Percentiles rank a stretch among this genome's conserved stretches.
Evolutionary conservation across 176 grass and related monocot genomes (phyloP).

Genomic region (Eragrostis nindensis): DNA sequence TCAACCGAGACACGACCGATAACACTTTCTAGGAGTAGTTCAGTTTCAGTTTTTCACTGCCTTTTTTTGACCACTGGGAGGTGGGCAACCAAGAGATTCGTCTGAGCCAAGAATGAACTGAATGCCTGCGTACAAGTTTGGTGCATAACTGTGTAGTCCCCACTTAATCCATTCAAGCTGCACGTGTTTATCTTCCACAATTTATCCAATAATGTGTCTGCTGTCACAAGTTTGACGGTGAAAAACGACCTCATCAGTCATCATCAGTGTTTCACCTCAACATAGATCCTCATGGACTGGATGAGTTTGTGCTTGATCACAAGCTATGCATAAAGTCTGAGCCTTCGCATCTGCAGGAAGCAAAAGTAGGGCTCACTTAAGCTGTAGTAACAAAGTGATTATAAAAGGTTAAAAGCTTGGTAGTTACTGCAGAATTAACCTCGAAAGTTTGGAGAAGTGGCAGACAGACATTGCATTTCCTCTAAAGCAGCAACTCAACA

Average conservation of each 20-base stretch:
- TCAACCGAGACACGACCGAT: not conserved
- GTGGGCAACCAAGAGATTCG: not conserved
- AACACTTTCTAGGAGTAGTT: not conserved
- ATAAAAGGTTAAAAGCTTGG: conserved; percentile 22
- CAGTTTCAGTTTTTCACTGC: not conserved
- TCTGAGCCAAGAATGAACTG: conserved; percentile 33
- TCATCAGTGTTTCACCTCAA: no score
- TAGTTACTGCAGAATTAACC: conserved; percentile 30
- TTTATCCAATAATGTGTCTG: conserved; percentile 27
- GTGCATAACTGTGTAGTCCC: conserved; percentile 10
- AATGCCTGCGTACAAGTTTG: conserved; percentile 47
- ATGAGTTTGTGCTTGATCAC: conserved; percentile 4
- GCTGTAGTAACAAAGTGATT: not conserved
- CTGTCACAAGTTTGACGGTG: conserved; percentile 25
- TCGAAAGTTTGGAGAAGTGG: conserved; percentile 37
- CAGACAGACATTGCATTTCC: conserved; percentile 35
- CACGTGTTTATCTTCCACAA: conserved; percentile 11
- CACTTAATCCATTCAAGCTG: conserved; percentile 34
- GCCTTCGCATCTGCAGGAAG: not conserved
- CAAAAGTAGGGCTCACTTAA: not conserved
- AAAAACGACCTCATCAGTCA: no score
- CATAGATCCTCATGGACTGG: no score
- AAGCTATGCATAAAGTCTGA: not conserved
- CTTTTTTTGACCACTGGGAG: not conserved
- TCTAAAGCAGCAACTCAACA: conserved; percentile 45